Percentiles rank a stretch among this genome's conserved stretches.
Evolutionary conservation across 1,284 basidiomycete genomes (phyloP).

Genomic region (Neotropicomus parvogracilis): DNA sequence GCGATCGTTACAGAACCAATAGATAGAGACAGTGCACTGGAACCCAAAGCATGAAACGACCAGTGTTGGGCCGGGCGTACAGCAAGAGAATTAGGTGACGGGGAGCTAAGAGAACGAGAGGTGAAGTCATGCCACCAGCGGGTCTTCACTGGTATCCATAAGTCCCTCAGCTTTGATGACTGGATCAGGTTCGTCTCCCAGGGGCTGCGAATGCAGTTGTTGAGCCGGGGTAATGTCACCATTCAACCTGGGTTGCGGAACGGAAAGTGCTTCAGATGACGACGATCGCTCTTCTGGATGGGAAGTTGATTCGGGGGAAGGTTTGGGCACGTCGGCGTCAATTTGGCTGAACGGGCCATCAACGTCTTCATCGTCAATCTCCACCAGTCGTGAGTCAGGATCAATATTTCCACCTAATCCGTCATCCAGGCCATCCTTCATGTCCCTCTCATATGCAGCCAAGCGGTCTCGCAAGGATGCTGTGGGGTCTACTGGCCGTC

Average conservation of each 20-base stretch:
- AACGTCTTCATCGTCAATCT: conserved; percentile 30
- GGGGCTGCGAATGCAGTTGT: conserved; percentile 53
- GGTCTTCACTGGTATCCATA: conserved; percentile 68
- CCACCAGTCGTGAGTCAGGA: conserved; percentile 22
- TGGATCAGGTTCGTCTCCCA: conserved; percentile 56
- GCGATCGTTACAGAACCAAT: conserved; percentile 29
- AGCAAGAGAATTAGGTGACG: conserved; percentile 12
- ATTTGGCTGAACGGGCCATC: conserved; percentile 33
- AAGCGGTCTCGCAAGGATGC: conserved; percentile 57
- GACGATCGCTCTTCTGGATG: conserved; percentile 12
- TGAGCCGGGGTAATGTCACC: conserved; percentile 45
- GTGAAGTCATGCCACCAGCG: conserved; percentile 47
- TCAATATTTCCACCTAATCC: conserved; percentile 26
- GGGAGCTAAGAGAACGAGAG: not conserved
- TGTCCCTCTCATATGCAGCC: conserved; percentile 55
- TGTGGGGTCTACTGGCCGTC: conserved; percentile 45
- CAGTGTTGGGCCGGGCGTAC: conserved; percentile 7
- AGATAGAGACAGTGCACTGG: conserved; percentile 31
- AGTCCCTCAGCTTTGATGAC: conserved; percentile 68
- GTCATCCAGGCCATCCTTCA: conserved; percentile 31
- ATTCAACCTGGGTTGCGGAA: conserved; percentile 41
- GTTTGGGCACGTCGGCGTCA: conserved; percentile 24
- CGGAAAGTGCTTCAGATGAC: conserved; percentile 47
- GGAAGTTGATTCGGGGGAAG: conserved; percentile 11
- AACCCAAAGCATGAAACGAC: conserved; percentile 17